Evolutionary conservation across 495 filamentous ascomycete species (phyloP).

Genomic region (Parachaetomium inaequale): DNA sequence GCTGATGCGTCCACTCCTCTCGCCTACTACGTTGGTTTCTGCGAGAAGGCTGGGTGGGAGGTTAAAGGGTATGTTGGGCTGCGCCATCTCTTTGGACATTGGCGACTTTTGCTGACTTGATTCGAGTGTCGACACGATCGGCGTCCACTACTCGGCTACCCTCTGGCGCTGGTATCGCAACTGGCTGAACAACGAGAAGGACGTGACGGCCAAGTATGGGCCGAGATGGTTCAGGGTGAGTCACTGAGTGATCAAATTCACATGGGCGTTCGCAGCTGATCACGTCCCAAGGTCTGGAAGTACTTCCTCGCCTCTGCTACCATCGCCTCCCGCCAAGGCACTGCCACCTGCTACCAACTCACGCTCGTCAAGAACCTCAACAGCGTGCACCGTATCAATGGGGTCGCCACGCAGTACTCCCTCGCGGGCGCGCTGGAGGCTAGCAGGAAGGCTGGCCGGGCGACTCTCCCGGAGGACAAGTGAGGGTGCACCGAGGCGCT

Average conservation of each 20-base stretch:
- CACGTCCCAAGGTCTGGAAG: constrained; percentile 82
- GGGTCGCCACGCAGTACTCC: constrained; percentile 69
- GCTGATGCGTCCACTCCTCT: constrained; percentile 85
- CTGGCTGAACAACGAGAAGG: constrained; percentile 94
- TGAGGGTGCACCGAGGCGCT: too few species aligned
- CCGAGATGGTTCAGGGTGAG: constrained; percentile 92
- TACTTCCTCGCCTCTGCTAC: constrained; percentile 94
- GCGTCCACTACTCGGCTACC: constrained; percentile 95
- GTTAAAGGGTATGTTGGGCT: too few species aligned
- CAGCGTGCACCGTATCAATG: constrained; percentile 88
- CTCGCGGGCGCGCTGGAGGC: too few species aligned
- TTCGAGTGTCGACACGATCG: constrained; percentile 77
- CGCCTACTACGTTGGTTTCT: constrained; percentile 61
- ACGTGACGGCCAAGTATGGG: constrained; percentile 93
- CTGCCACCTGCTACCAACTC: constrained; percentile 94
- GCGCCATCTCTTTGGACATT: too few species aligned
- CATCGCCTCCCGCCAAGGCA: constrained; percentile 89
- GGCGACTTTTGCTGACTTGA: too few species aligned
- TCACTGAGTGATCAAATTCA: too few species aligned
- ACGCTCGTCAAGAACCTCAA: constrained; percentile 98
- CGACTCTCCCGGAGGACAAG: too few species aligned
- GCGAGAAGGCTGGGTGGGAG: constrained; percentile 76
- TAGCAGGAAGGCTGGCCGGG: too few species aligned
- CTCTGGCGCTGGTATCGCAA: constrained; percentile 99
- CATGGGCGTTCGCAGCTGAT: not conserved